Evolutionary conservation across 306 rosid genomes (phyloP).

Genomic region (Luffa aegyptiaca): DNA sequence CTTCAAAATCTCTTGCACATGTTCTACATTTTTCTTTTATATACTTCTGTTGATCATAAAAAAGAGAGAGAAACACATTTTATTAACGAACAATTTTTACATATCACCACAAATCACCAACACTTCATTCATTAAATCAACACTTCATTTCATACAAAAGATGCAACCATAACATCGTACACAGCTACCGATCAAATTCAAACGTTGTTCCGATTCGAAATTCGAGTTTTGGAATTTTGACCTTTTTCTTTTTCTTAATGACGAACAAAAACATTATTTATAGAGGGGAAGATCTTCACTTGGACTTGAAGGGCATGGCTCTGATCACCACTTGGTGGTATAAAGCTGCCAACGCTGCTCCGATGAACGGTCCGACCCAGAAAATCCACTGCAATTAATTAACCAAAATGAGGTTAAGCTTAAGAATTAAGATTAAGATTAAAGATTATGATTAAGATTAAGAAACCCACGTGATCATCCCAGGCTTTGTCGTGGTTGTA

Average conservation of each 20-base stretch:
- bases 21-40: too few species aligned
- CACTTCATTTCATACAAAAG: not conserved
- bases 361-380: conserved; percentile 59
- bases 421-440: not conserved
- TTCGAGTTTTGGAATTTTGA: not conserved
- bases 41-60: too few species aligned
- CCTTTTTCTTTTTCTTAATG: not conserved
- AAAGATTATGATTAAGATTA: not conserved
- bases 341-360: conserved; percentile 51
- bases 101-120: not conserved
- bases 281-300: conserved; percentile 5
- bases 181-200: not conserved
- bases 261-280: not conserved
- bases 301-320: conserved; percentile 46
- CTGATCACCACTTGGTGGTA: conserved; percentile 52
- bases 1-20: too few species aligned
- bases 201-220: not conserved
- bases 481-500: conserved; percentile 32
- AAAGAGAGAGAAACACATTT: not conserved
- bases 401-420: not conserved
- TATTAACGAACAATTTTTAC: not conserved
- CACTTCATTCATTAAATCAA: not conserved
- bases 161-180: not conserved
- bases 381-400: conserved; percentile 45
- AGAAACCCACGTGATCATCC: conserved; percentile 33